These are phyloP conservation scores for Neurospora discreta DNA, from an alignment of 495 filamentous ascomycete genomes.

Conservation along the genomic window DNA sequence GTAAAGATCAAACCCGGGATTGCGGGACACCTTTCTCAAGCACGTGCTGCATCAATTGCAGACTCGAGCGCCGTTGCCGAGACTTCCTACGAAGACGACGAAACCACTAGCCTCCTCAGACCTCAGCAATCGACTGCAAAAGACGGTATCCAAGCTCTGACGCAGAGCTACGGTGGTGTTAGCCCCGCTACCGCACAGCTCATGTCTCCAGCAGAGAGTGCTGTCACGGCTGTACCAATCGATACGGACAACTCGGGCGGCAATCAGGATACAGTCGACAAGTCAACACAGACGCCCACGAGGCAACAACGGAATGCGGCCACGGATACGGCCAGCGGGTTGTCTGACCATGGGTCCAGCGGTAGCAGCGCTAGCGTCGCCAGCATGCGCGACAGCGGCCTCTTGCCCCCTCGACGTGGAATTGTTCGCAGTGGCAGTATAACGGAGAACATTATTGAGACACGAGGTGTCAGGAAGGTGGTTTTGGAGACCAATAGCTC, in stretches of 20 bases:
- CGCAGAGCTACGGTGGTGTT: slow-evolving; percentile 54
- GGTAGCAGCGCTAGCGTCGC: slow-evolving; percentile 13
- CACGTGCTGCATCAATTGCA: slow-evolving; percentile 13
- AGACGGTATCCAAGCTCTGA: slow-evolving; percentile 58
- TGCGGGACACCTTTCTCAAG: slow-evolving; percentile 5
- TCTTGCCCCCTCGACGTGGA: slow-evolving; percentile 30
- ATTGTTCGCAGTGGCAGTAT: slow-evolving; percentile 75
- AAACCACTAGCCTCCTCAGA: slow-evolving; percentile 29
- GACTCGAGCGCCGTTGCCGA: slow-evolving; percentile 10
- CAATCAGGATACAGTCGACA: neutral
- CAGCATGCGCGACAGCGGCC: slow-evolving; percentile 9
- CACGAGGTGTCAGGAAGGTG: slow-evolving; percentile 73
- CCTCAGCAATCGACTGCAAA: slow-evolving; percentile 34
- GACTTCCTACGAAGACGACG: slow-evolving; percentile 20
- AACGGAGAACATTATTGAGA: slow-evolving; percentile 75
- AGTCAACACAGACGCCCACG: neutral
- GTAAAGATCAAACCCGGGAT: slow-evolving; percentile 80
- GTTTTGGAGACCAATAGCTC: slow-evolving; percentile 62
- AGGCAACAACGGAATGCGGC: slow-evolving; percentile 10
- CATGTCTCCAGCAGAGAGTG: slow-evolving; percentile 11
- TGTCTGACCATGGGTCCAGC: neutral
- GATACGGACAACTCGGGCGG: slow-evolving; percentile 1
- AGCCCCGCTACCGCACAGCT: slow-evolving; percentile 20
- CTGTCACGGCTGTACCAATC: neutral
- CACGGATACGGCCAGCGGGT: slow-evolving; percentile 11